These are phyloP conservation scores for Parathielavia appendiculata DNA, from an alignment of 495 filamentous ascomycete genomes.

Conservation along the genomic window DNA sequence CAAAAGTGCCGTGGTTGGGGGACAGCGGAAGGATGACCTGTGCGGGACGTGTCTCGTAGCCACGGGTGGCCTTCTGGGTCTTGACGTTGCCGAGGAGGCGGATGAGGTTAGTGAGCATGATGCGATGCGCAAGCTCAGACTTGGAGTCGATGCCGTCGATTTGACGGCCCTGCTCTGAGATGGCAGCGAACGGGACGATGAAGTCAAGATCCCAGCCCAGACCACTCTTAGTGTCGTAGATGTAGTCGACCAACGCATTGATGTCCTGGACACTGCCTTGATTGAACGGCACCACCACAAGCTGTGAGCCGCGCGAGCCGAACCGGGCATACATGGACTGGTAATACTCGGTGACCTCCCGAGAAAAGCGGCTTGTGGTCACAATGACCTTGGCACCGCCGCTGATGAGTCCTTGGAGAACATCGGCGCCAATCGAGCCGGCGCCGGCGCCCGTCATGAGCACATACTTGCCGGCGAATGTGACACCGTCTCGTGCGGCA, in stretches of 20 bases:
- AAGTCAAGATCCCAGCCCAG: constrained; percentile 98
- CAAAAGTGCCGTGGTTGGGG: constrained; percentile 97
- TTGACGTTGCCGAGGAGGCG: constrained; percentile 88
- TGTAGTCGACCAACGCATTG: constrained; percentile 86
- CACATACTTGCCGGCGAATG: constrained; percentile 90
- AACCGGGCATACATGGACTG: constrained; percentile 96
- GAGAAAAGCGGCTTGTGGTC: constrained; percentile 92
- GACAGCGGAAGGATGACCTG: constrained; percentile 95
- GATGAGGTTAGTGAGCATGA: constrained; percentile 97
- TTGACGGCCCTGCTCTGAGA: constrained; percentile 95
- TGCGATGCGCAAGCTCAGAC: constrained; percentile 95
- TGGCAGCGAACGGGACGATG: constrained; percentile 94
- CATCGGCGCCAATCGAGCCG: constrained; percentile 97
- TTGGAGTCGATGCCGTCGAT: constrained; percentile 97
- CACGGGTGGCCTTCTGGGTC: constrained; percentile 75
- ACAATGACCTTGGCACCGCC: constrained; percentile 95
- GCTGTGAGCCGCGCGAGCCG: constrained; percentile 87
- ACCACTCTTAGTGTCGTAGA: constrained; percentile 94
- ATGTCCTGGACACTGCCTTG: constrained; percentile 97
- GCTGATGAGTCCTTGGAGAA: constrained; percentile 91
- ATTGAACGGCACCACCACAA: constrained; percentile 98
- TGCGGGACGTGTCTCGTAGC: constrained; percentile 90
- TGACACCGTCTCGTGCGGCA: constrained; percentile 78
- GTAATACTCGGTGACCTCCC: constrained; percentile 98
- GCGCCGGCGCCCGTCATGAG: constrained; percentile 98